phyloP scores from a whole-genome alignment of 1,284 basidiomycete species.

The Naganishia liquefaciens region DNA sequence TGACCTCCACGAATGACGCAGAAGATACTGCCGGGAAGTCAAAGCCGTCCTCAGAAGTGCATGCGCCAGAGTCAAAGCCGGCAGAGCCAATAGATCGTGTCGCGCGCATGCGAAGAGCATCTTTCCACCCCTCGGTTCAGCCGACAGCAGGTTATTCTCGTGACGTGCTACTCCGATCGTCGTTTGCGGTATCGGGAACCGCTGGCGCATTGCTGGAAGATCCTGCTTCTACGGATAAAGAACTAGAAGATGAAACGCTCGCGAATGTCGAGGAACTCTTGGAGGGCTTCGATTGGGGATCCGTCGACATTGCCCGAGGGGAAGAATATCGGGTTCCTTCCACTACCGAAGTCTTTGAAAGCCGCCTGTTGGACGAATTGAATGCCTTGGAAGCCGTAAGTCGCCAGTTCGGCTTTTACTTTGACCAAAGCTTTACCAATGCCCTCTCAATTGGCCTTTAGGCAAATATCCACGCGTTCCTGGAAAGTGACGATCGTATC shows the following conservation, averaged over 20 bases:
- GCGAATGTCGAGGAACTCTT: slow-evolving; percentile 96
- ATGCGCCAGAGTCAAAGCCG: slow-evolving; percentile 8
- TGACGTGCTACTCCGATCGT: slow-evolving; percentile 65
- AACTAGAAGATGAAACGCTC: slow-evolving; percentile 74
- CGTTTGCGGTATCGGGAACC: slow-evolving; percentile 40
- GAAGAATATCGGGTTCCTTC: slow-evolving; percentile 49
- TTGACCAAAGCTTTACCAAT: neutral
- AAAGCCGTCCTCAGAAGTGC: neutral
- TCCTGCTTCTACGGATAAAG: slow-evolving; percentile 62
- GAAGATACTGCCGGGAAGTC: slow-evolving; percentile 2
- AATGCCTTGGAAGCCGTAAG: slow-evolving; percentile 83
- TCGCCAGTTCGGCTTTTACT: slow-evolving; percentile 13
- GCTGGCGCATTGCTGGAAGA: slow-evolving; percentile 47
- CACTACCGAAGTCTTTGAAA: slow-evolving; percentile 84
- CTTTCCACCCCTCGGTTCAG: slow-evolving; percentile 49
- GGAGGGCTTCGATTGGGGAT: slow-evolving; percentile 89
- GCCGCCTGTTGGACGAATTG: slow-evolving; percentile 78
- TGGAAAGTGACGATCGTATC: slow-evolving; percentile 85
- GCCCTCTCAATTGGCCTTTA: slow-evolving; percentile 44
- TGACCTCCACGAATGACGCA: slow-evolving; percentile 23
- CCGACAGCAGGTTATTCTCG: slow-evolving; percentile 52
- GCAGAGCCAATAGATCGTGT: slow-evolving; percentile 15
- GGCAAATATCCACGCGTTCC: slow-evolving; percentile 96
- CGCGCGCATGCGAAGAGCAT: slow-evolving; percentile 41
- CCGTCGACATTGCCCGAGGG: slow-evolving; percentile 13